Conservation (phyloP, 768 basidiomycete genomes). For the Kwoniella sp. region DNA sequence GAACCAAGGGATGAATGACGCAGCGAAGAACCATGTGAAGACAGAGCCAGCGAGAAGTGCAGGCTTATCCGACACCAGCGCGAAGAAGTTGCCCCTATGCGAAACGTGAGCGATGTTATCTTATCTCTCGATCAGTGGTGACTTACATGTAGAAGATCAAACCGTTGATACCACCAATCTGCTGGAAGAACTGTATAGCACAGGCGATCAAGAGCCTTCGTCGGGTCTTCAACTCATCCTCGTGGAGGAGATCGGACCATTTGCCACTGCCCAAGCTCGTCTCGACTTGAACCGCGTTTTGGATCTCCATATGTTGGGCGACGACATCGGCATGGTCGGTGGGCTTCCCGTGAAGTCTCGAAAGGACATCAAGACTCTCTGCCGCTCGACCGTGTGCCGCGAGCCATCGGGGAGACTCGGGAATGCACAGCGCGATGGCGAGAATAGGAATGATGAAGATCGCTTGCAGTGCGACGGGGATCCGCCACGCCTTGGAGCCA, state of each 20-base stretch:
- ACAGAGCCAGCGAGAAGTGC: slow-evolving; percentile 42
- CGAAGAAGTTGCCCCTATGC: slow-evolving; percentile 31
- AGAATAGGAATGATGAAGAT: slow-evolving; percentile 39
- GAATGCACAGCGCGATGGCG: slow-evolving; percentile 34
- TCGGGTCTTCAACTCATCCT: slow-evolving; percentile 39
- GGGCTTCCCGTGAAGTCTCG: slow-evolving; percentile 27
- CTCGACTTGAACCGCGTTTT: slow-evolving; percentile 29
- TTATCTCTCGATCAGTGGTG: neutral
- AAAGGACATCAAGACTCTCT: slow-evolving; percentile 27
- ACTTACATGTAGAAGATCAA: slow-evolving; percentile 41
- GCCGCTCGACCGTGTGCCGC: slow-evolving; percentile 20
- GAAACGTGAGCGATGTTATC: neutral
- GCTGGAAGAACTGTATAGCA: slow-evolving; percentile 46
- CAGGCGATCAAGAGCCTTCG: slow-evolving; percentile 43
- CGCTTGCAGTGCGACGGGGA: slow-evolving; percentile 43
- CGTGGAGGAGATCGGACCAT: slow-evolving; percentile 36
- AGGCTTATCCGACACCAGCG: slow-evolving; percentile 28
- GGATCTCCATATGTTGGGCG: slow-evolving; percentile 27
- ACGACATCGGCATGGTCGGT: slow-evolving; percentile 24
- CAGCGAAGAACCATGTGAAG: slow-evolving; percentile 54
- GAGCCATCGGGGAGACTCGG: slow-evolving; percentile 46
- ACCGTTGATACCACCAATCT: slow-evolving; percentile 47
- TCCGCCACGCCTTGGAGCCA: slow-evolving; percentile 36
- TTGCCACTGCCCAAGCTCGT: slow-evolving; percentile 28
- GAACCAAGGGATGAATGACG: slow-evolving; percentile 53